phyloP scores from a whole-genome alignment of 2,329 filamentous ascomycete genomes.

The Pseudogymnoascus sp. region DNA sequence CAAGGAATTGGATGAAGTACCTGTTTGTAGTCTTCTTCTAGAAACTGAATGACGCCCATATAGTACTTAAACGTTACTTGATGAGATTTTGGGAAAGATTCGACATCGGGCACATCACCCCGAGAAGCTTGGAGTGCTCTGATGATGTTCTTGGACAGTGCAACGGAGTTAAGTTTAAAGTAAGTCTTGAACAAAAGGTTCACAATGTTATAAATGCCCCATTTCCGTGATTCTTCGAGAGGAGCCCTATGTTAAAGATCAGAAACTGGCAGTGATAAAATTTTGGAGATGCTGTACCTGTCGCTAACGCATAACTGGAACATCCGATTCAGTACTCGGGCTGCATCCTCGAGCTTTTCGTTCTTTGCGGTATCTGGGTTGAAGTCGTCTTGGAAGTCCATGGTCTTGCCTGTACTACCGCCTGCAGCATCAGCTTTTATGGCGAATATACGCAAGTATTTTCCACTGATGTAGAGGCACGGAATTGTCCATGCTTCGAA shows the following conservation, averaged over 20 bases:
- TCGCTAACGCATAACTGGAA: conserved; percentile 88
- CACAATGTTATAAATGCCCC: conserved; percentile 92
- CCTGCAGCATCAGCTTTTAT: conserved; percentile 74
- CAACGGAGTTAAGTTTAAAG: conserved; percentile 86
- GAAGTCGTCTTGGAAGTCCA: conserved; percentile 69
- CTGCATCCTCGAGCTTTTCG: conserved; percentile 82
- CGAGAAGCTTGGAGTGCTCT: conserved; percentile 70
- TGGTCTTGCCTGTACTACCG: conserved; percentile 37
- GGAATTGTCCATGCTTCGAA: conserved; percentile 91
- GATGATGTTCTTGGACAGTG: conserved; percentile 83
- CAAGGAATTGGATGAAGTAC: conserved; percentile 35
- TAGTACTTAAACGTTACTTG: conserved; percentile 96
- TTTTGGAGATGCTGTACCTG: conserved; percentile 46
- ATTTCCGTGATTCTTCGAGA: conserved; percentile 86
- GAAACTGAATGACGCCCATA: conserved; percentile 81
- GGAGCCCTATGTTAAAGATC: conserved; percentile 50
- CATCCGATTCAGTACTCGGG: conserved; percentile 81
- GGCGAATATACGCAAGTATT: conserved; percentile 78
- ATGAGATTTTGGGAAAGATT: conserved; percentile 78
- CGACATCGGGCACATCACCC: conserved; percentile 72
- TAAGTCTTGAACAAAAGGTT: conserved; percentile 98
- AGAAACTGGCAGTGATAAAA: conserved; percentile 6
- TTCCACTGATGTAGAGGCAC: conserved; percentile 78
- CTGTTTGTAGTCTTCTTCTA: conserved; percentile 86
- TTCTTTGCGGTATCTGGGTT: conserved; percentile 68